Conservation (phyloP, 164 flowering plant genomes). For the Annona cherimola region DNA sequence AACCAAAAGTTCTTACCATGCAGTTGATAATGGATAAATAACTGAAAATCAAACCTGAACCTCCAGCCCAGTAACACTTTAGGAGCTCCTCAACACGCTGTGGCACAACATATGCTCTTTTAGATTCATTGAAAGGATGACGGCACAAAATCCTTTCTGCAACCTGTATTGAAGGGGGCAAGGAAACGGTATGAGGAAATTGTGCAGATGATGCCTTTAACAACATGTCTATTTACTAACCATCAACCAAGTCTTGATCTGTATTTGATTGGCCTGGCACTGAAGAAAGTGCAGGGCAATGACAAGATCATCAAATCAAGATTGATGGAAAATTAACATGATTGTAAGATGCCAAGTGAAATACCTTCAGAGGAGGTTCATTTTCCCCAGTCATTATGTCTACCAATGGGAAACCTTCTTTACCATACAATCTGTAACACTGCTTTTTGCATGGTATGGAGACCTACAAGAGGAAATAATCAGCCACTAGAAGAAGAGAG, state of each 20-base stretch:
- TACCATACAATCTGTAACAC: conserved; percentile 81
- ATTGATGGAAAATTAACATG: not conserved
- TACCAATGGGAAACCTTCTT: conserved; percentile 90
- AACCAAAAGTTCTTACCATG: not conserved
- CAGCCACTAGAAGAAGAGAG: conserved; percentile 6
- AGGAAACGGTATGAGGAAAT: not conserved
- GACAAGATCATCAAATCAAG: not conserved
- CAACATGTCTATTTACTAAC: not conserved
- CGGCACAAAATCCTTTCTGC: conserved; percentile 86
- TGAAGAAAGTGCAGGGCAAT: not conserved
- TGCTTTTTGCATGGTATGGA: conserved; percentile 98
- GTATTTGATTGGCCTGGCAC: not conserved
- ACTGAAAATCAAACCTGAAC: conserved; percentile 47
- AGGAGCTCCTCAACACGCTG: conserved; percentile 92
- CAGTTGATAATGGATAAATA: not conserved
- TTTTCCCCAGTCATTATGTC: conserved; percentile 97
- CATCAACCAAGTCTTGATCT: not conserved
- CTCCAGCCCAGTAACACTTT: conserved; percentile 91
- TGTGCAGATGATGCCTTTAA: not conserved
- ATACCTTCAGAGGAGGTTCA: conserved; percentile 96
- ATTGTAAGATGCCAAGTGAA: conserved; percentile 5
- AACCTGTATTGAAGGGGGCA: conserved; percentile 31
- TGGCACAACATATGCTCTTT: conserved; percentile 97
- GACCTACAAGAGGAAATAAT: conserved; percentile 44
- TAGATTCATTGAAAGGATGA: conserved; percentile 96